Evolutionary conservation across 2,329 filamentous ascomycete genomes (phyloP).

Genomic region (Pseudogymnoascus verrucosus): DNA sequence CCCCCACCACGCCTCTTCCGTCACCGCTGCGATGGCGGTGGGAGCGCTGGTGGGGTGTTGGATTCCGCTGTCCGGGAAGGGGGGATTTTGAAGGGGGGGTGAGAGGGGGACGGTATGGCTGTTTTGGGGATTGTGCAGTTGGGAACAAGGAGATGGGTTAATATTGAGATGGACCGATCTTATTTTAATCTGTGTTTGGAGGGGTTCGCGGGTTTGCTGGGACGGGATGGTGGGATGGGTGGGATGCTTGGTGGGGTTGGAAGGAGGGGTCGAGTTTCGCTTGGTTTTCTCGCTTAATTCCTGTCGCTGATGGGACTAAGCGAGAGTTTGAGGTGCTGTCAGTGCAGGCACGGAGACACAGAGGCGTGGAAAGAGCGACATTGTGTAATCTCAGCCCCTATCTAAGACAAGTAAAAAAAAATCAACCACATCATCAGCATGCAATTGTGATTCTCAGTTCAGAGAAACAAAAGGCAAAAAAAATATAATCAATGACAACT

Average conservation of each 20-base stretch:
- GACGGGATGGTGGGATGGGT: background rate
- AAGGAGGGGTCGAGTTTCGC: background rate
- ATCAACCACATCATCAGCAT: background rate
- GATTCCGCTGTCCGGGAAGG: background rate
- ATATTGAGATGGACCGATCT: background rate
- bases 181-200: constrained; percentile 3
- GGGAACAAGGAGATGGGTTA: background rate
- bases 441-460: background rate
- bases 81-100: background rate
- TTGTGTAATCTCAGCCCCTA: background rate
- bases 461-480: background rate
- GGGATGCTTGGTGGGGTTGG: background rate
- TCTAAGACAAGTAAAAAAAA: background rate
- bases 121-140: background rate
- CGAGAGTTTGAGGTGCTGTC: background rate
- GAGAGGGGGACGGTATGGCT: background rate
- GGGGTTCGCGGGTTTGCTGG: background rate
- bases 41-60: background rate
- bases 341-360: background rate
- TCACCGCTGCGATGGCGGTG: background rate
- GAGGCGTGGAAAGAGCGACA: background rate
- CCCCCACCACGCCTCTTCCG: background rate
- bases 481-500: constrained; percentile 20
- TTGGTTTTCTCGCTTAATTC: background rate
- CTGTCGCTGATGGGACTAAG: background rate